These are phyloP conservation scores for Corrigiola litoralis DNA, from an alignment of 179 eudicot species.

Conservation along the genomic window DNA sequence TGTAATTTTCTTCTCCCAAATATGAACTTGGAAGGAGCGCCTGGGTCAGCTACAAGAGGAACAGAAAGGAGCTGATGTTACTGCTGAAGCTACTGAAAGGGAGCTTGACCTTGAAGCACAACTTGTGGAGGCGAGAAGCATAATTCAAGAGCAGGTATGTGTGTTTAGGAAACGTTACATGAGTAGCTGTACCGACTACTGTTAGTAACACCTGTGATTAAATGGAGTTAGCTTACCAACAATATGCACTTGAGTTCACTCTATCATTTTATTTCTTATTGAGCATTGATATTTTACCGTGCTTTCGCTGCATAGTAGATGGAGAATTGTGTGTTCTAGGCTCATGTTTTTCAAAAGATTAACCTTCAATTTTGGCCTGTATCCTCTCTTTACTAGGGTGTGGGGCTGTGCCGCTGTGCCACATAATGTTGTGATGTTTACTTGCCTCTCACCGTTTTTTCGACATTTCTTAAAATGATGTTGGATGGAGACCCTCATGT, in stretches of 20 bases:
- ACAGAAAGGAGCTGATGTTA: slow-evolving; percentile 82
- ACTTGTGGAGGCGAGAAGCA: slow-evolving; percentile 98
- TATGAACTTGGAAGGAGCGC: slow-evolving; percentile 52
- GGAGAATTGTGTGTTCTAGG: no score
- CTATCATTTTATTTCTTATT: no score
- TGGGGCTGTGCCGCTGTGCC: no score
- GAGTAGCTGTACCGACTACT: background rate
- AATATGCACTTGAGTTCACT: background rate
- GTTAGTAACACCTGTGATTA: background rate
- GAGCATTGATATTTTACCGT: no score
- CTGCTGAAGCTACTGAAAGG: slow-evolving; percentile 92
- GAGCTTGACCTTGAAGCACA: slow-evolving; percentile 99
- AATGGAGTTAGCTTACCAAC: background rate
- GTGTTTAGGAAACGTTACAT: background rate
- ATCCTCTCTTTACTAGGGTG: no score
- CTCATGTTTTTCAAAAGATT: no score
- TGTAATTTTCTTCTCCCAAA: background rate
- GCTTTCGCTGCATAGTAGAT: no score
- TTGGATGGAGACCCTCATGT: no score
- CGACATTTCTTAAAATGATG: no score
- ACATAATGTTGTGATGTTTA: no score
- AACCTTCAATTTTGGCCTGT: background rate
- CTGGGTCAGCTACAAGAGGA: slow-evolving; percentile 95
- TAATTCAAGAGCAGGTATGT: slow-evolving; percentile 95
- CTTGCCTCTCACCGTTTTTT: no score